phyloP scores from a whole-genome alignment of 106 monocot genomes.

The Dendrobium nobile region DNA sequence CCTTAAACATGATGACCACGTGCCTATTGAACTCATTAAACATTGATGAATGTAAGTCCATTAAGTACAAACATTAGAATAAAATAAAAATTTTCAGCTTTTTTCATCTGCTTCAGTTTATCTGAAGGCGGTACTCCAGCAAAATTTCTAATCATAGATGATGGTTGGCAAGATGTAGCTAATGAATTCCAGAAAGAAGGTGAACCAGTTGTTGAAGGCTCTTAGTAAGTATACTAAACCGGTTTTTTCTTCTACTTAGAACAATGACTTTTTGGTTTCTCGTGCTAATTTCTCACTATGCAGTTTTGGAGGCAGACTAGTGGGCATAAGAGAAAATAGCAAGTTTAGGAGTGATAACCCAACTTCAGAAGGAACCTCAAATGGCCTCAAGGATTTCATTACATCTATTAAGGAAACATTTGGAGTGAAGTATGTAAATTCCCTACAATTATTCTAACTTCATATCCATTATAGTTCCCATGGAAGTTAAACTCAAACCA shows the following conservation, averaged over 20 bases:
- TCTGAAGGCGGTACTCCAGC: slow-evolving; percentile 33
- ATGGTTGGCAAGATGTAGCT: slow-evolving; percentile 43
- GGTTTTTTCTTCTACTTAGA: not conserved
- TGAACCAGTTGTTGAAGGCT: slow-evolving; percentile 38
- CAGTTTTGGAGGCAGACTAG: slow-evolving; percentile 37
- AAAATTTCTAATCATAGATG: slow-evolving; percentile 48
- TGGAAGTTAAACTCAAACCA: not conserved
- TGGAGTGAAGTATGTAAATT: slow-evolving; percentile 23
- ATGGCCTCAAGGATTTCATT: slow-evolving; percentile 26
- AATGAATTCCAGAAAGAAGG: slow-evolving; percentile 45
- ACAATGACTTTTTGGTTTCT: not conserved
- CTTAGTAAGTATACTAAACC: slow-evolving; percentile 26
- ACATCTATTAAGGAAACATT: slow-evolving; percentile 29
- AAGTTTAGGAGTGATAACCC: slow-evolving; percentile 16
- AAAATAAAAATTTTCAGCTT: not conserved
- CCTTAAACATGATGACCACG: not conserved
- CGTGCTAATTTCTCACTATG: not conserved
- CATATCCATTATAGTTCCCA: not conserved
- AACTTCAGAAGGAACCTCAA: slow-evolving; percentile 4
- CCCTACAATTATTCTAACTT: not conserved
- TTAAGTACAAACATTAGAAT: not conserved
- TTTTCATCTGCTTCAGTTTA: slow-evolving; percentile 15
- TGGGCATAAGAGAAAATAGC: slow-evolving; percentile 31
- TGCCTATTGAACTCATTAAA: not conserved
- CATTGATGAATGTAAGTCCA: not conserved